phyloP scores from a whole-genome alignment of 345 rosid genomes.

The Salix viminalis region DNA sequence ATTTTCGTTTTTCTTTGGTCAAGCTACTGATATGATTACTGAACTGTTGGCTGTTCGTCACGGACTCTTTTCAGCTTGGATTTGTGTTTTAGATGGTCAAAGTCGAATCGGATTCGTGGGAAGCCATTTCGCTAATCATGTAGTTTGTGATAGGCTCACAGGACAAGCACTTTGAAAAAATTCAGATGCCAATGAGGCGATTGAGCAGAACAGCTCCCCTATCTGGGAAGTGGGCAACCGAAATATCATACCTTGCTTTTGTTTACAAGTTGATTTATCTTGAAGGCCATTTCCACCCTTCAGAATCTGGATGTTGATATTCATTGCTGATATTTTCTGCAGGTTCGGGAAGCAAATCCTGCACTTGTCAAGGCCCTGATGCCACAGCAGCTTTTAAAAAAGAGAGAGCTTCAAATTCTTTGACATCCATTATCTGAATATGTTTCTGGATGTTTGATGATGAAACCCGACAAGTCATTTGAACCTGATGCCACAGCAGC shows the following conservation, averaged over 20 bases:
- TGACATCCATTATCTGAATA: slow-evolving; percentile 10
- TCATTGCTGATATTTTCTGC: slow-evolving; percentile 10
- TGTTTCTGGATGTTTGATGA: slow-evolving; percentile 41
- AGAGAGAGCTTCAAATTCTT: not conserved
- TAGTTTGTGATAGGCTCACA: not conserved
- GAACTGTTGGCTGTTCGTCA: too few species aligned
- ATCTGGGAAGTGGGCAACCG: not conserved
- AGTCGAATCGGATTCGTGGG: too few species aligned
- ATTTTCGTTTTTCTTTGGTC: too few species aligned
- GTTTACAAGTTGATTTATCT: not conserved
- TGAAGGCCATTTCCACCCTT: not conserved
- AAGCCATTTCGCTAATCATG: too few species aligned
- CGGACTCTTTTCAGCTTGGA: too few species aligned
- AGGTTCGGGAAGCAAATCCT: slow-evolving; percentile 91
- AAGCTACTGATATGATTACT: too few species aligned
- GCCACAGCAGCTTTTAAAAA: too few species aligned
- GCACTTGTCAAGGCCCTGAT: slow-evolving; percentile 57
- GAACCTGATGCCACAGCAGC: slow-evolving; percentile 69
- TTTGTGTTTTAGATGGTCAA: too few species aligned
- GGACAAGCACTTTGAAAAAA: not conserved
- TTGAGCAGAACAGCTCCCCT: not conserved
- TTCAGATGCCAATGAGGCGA: not conserved
- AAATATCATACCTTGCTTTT: not conserved
- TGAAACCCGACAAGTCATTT: slow-evolving; percentile 48
- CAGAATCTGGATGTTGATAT: not conserved